phyloP scores from a whole-genome alignment of 2,329 filamentous ascomycete species.

The Diaporthe batatas region DNA sequence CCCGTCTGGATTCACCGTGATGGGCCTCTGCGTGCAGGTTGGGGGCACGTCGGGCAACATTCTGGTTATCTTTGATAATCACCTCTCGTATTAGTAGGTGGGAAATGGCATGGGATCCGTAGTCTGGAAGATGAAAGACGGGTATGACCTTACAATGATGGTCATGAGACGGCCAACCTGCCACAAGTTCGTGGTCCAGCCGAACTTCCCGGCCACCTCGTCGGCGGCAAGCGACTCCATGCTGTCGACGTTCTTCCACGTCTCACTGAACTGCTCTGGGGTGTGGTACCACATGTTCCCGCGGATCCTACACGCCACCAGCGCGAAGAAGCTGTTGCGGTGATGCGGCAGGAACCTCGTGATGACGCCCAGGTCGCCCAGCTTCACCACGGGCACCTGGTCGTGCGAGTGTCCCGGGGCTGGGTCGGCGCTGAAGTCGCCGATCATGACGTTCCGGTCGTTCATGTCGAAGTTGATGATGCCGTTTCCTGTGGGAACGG shows the following conservation, averaged over 20 bases:
- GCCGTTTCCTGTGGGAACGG: neutral
- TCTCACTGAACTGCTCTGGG: slow-evolving; percentile 30
- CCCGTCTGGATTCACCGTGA: neutral
- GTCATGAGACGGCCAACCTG: slow-evolving; percentile 24
- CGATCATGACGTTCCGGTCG: slow-evolving; percentile 35
- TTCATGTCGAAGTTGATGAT: slow-evolving; percentile 33
- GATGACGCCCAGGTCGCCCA: slow-evolving; percentile 29
- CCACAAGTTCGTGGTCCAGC: slow-evolving; percentile 34
- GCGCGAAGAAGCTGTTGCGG: neutral
- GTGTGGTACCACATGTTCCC: slow-evolving; percentile 27
- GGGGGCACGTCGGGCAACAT: slow-evolving; percentile 18
- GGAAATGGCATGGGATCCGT: fast-evolving
- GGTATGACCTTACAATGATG: slow-evolving; percentile 7
- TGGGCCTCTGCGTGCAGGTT: neutral
- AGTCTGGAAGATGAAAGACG: neutral
- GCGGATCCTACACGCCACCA: neutral
- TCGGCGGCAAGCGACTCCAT: slow-evolving; percentile 4
- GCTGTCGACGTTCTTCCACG: slow-evolving; percentile 1
- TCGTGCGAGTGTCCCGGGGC: slow-evolving; percentile 9
- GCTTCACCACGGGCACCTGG: slow-evolving; percentile 11
- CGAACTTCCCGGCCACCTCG: slow-evolving; percentile 15
- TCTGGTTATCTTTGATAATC: slow-evolving; percentile 10
- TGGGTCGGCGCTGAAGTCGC: neutral
- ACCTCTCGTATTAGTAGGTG: neutral
- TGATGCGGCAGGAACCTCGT: neutral